These are phyloP conservation scores for Patellifolia procumbens DNA, from an alignment of 179 eudicot genomes.

Conservation along the genomic window DNA sequence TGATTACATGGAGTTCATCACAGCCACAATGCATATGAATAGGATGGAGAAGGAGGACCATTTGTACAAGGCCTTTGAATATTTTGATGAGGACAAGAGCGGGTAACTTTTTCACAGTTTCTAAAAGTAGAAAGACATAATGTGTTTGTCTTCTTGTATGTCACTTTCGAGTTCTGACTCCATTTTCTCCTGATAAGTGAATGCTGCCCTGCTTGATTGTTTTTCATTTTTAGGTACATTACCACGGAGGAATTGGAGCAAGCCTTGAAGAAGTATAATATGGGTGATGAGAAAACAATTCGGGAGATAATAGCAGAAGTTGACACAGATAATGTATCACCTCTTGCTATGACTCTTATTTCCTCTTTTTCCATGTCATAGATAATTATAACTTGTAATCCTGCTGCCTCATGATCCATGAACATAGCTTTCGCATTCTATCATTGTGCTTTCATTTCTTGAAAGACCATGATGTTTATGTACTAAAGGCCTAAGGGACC, in stretches of 20 bases:
- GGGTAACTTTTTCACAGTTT: constrained; percentile 52
- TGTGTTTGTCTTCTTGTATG: neutral
- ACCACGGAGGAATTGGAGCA: constrained; percentile 85
- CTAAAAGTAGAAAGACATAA: neutral
- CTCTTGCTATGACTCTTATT: constrained; percentile 22
- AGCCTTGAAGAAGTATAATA: constrained; percentile 83
- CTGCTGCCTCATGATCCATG: neutral
- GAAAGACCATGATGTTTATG: neutral
- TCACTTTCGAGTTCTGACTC: neutral
- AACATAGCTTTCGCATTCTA: neutral
- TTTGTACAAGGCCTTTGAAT: constrained; percentile 78
- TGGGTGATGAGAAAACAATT: constrained; percentile 93
- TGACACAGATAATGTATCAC: constrained; percentile 80
- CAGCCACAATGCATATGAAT: constrained; percentile 97
- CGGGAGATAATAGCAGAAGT: constrained; percentile 92
- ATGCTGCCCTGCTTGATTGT: constrained; percentile 9
- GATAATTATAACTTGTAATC: neutral
- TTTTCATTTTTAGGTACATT: constrained; percentile 56
- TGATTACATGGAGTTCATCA: constrained; percentile 90
- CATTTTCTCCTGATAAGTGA: neutral
- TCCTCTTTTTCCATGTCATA: neutral
- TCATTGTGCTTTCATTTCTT: neutral
- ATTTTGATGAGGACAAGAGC: constrained; percentile 92
- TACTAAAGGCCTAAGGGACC: too few species aligned
- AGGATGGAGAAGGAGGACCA: constrained; percentile 91